These are phyloP conservation scores for Gossypium herbaceum DNA, from an alignment of 345 rosid genomes.

Conservation along the genomic window DNA sequence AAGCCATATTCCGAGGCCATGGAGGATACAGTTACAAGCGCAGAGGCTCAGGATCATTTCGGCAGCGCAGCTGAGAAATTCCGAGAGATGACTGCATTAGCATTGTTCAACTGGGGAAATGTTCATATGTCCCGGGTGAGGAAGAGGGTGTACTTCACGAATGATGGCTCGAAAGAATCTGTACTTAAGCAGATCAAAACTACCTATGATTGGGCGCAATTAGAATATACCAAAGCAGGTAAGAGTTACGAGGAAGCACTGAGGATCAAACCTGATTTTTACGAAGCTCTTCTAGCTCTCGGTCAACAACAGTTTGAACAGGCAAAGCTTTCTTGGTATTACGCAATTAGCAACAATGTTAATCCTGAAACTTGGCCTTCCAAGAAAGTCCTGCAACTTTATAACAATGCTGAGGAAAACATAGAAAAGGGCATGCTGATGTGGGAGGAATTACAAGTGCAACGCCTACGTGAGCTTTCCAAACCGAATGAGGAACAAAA, in stretches of 20 bases:
- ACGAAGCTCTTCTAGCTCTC: slow-evolving; percentile 62
- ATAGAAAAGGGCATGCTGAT: slow-evolving; percentile 63
- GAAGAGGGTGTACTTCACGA: slow-evolving; percentile 52
- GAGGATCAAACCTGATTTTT: slow-evolving; percentile 75
- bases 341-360: slow-evolving; percentile 49
- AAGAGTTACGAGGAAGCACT: slow-evolving; percentile 70
- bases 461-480: slow-evolving; percentile 26
- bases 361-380: slow-evolving; percentile 64
- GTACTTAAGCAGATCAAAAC: slow-evolving; percentile 45
- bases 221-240: slow-evolving; percentile 55
- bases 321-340: slow-evolving; percentile 89
- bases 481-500: slow-evolving; percentile 18
- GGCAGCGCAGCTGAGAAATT: slow-evolving; percentile 68
- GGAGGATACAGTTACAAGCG: slow-evolving; percentile 86
- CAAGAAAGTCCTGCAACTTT: slow-evolving; percentile 46
- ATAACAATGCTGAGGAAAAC: slow-evolving; percentile 69
- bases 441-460: slow-evolving; percentile 55
- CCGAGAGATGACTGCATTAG: slow-evolving; percentile 83
- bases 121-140: slow-evolving; percentile 80
- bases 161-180: slow-evolving; percentile 53
- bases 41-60: slow-evolving; percentile 73
- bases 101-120: slow-evolving; percentile 86
- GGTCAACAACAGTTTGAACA: slow-evolving; percentile 83
- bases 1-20: slow-evolving; percentile 80
- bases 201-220: slow-evolving; percentile 55